A percentile compares a stretch with the other conserved stretches of the same genome.
Conservation (phyloP, 805 yeast genomes). For the Metschnikowia lachancei region DNA sequence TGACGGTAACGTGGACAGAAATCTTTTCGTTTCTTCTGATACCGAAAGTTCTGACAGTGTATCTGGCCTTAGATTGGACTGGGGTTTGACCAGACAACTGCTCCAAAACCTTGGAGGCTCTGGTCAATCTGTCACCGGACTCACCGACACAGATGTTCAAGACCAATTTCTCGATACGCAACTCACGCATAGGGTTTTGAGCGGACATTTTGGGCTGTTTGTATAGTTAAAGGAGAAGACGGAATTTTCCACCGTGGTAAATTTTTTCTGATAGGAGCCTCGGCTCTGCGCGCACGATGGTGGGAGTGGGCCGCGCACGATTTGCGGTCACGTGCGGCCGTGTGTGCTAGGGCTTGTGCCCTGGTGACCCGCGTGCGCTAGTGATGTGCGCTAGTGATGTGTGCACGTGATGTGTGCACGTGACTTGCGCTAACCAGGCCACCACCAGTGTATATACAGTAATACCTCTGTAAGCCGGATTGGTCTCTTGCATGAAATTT, state of each 20-base stretch:
- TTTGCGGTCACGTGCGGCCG: slow-evolving; percentile 5
- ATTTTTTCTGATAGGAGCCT: slow-evolving; percentile 8
- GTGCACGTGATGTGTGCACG: too few relatives aligned
- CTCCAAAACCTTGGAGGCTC: slow-evolving; percentile 99
- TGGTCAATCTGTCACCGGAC: slow-evolving; percentile 99
- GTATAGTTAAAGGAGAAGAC: slow-evolving; percentile 1
- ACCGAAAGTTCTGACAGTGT: slow-evolving; percentile 99
- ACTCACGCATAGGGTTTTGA: slow-evolving; percentile 97
- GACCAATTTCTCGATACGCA: slow-evolving; percentile 98
- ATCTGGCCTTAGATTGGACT: slow-evolving; percentile 99
- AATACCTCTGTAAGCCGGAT: too few relatives aligned
- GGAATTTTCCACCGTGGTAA: background rate
- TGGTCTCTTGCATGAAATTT: too few relatives aligned
- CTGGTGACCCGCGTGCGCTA: background rate
- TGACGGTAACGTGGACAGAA: slow-evolving; percentile 97
- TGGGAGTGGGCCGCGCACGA: slow-evolving; percentile 5
- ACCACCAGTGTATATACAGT: too few relatives aligned
- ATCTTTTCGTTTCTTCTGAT: slow-evolving; percentile 99
- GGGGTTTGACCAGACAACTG: slow-evolving; percentile 99
- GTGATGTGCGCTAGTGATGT: background rate
- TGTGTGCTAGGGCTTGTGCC: slow-evolving; percentile 15
- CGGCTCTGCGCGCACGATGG: slow-evolving; percentile 5
- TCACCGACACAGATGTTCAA: slow-evolving; percentile 99
- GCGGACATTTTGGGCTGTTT: slow-evolving; percentile 29
- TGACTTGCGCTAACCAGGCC: too few relatives aligned